A percentile compares a stretch with the other conserved stretches of the same genome.
These are phyloP conservation scores for Apiotrichum siamense DNA, from an alignment of 1,284 basidiomycete species.

Conservation along the genomic window DNA sequence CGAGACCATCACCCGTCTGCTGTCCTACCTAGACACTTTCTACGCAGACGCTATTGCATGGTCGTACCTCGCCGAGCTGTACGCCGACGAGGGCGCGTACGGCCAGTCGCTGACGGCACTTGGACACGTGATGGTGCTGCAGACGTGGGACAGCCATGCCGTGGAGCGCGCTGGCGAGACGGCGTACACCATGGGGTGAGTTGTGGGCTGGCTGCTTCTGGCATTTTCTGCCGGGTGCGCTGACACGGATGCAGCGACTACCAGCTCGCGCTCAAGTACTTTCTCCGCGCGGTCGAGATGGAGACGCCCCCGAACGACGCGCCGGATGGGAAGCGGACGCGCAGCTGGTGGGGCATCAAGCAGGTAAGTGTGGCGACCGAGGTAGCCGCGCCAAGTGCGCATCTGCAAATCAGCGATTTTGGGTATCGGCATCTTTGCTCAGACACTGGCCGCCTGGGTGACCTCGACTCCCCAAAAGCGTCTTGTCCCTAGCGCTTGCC, in stretches of 20 bases:
- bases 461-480: too few species aligned
- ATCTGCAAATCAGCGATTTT: too few species aligned
- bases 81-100: slow-evolving; percentile 70
- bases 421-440: too few species aligned
- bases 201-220: not conserved
- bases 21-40: slow-evolving; percentile 79
- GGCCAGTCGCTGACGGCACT: slow-evolving; percentile 28
- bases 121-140: slow-evolving; percentile 38
- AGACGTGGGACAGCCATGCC: slow-evolving; percentile 37
- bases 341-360: slow-evolving; percentile 80
- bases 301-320: slow-evolving; percentile 55
- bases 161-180: slow-evolving; percentile 38
- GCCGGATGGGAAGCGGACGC: slow-evolving; percentile 17
- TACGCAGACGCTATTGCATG: slow-evolving; percentile 89
- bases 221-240: not conserved
- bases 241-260: slow-evolving; percentile 52
- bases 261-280: slow-evolving; percentile 73
- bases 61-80: slow-evolving; percentile 87
- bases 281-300: slow-evolving; percentile 77
- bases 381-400: too few species aligned
- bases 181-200: slow-evolving; percentile 41
- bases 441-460: too few species aligned
- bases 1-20: slow-evolving; percentile 67
- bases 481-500: too few species aligned
- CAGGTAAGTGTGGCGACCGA: slow-evolving; percentile 55